phyloP scores from a whole-genome alignment of 495 filamentous ascomycete species.

The Aspergillus steynii region DNA sequence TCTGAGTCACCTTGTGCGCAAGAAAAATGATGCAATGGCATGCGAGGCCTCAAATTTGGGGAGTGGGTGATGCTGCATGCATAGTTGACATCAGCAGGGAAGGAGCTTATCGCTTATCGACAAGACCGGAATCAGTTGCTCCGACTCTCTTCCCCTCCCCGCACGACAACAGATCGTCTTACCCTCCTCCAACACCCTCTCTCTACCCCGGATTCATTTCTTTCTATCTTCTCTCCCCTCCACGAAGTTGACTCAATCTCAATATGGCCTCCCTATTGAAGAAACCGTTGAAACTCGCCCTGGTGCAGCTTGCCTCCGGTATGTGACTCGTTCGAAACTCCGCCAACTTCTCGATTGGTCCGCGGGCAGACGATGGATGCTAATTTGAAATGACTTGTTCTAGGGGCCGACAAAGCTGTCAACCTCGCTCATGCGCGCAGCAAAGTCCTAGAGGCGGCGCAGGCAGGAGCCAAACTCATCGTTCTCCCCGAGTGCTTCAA shows the following conservation, averaged over 20 bases:
- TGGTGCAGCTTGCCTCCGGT: slow-evolving; percentile 79
- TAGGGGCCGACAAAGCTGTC: slow-evolving; percentile 75
- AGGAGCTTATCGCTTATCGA: background rate
- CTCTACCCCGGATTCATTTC: background rate
- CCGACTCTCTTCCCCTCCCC: background rate
- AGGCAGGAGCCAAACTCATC: slow-evolving; percentile 65
- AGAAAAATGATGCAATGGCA: too few relatives aligned
- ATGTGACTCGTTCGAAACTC: background rate
- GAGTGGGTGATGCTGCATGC: too few relatives aligned
- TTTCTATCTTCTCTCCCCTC: background rate
- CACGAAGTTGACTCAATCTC: background rate
- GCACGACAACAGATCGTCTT: background rate
- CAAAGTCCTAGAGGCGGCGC: slow-evolving; percentile 81
- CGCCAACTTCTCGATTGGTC: background rate
- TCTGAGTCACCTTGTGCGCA: too few relatives aligned
- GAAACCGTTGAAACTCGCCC: slow-evolving; percentile 75
- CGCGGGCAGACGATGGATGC: background rate
- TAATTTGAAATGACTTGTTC: slow-evolving; percentile 4
- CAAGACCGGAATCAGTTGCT: background rate
- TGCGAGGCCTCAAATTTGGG: too few relatives aligned
- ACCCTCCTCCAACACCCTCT: background rate
- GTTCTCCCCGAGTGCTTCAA: slow-evolving; percentile 90
- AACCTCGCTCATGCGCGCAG: slow-evolving; percentile 81
- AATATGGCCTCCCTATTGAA: slow-evolving; percentile 60
- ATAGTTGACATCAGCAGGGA: background rate